phyloP scores from a whole-genome alignment of 2,329 filamentous ascomycete genomes.

The Aspergillus sp. region DNA sequence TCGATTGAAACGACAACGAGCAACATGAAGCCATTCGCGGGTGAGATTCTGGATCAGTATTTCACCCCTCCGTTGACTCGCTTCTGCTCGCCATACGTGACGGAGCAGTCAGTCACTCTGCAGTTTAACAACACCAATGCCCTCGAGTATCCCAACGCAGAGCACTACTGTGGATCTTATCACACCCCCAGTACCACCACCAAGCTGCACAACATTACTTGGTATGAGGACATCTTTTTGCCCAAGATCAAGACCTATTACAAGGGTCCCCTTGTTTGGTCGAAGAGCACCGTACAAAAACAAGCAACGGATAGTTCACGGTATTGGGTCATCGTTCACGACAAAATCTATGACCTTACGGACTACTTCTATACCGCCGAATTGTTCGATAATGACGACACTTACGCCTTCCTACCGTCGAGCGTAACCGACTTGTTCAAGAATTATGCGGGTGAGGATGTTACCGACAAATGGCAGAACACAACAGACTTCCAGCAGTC shows the following conservation, averaged over 20 bases:
- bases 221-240: slow-evolving; percentile 75
- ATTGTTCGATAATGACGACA: slow-evolving; percentile 53
- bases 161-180: slow-evolving; percentile 70
- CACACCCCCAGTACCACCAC: slow-evolving; percentile 58
- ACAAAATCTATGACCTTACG: slow-evolving; percentile 82
- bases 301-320: slow-evolving; percentile 69
- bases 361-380: slow-evolving; percentile 83
- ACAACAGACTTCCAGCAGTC: slow-evolving; percentile 61
- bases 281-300: slow-evolving; percentile 57
- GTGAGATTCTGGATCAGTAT: slow-evolving; percentile 78
- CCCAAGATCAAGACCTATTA: slow-evolving; percentile 83
- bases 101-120: slow-evolving; percentile 52
- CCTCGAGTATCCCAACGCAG: slow-evolving; percentile 53
- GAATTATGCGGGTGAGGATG: slow-evolving; percentile 75
- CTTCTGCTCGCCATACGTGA: slow-evolving; percentile 73
- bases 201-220: slow-evolving; percentile 63
- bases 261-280: slow-evolving; percentile 81
- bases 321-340: slow-evolving; percentile 77
- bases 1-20: slow-evolving; percentile 59
- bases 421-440: slow-evolving; percentile 69
- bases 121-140: slow-evolving; percentile 67
- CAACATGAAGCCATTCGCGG: slow-evolving; percentile 76
- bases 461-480: slow-evolving; percentile 66
- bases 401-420: slow-evolving; percentile 72
- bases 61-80: slow-evolving; percentile 75